Base-by-base conservation (phyloP, 495 filamentous ascomycete species). In the Trichoderma erinaceum region DNA sequence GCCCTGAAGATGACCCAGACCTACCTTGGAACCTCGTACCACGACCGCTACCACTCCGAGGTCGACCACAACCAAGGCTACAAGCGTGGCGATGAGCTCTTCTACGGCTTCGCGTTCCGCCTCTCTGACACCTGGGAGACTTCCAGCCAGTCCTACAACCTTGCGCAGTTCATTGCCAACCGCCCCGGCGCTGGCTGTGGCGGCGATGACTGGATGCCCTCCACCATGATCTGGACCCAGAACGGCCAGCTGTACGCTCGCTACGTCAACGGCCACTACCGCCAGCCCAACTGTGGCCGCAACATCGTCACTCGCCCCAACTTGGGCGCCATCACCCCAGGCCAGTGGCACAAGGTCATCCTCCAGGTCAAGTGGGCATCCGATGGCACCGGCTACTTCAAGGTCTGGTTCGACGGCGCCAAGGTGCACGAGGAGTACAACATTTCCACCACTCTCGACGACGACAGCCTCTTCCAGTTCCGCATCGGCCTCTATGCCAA, bases 141-240 rank as follows among this genome's bases (percentile, higher is more conserved):
- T 82, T 82, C 70, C 66, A 68, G 32, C 78, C 83, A 86, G 71
- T 75, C 70, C 32, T 87, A 81, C 73, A 84, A 85, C 70, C 67
- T 86, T 58, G 83, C 80, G 0, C 84, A 87, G 69, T 87, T 85
- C 74, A 87, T 87, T 70, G 82, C 82, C 67, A 77, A 85, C 69
- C 84, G 85, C 71, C 71, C 71, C 1, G 77, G 81, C 67, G 75
- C 78, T 4, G 74, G 76, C 29, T 84, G 83, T 66, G 63, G 63
- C 29, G 46, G 44, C 63, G 84, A 85, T 63, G 77, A 78, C 44
- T 87, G 72, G 67, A 84, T 85, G 82, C 84, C 84, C 0, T 78
- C 76, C 21, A 81, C 76, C 44, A 84, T 87, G 84, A 73, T 87
- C 35, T 84, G 80, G 79, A 63, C 85, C 48, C 71, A 73, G 15